Percentiles rank a stretch among this genome's conserved stretches.
phyloP scores from a whole-genome alignment of 2,329 filamentous ascomycete genomes.

The Trichoderma guizhouense region DNA sequence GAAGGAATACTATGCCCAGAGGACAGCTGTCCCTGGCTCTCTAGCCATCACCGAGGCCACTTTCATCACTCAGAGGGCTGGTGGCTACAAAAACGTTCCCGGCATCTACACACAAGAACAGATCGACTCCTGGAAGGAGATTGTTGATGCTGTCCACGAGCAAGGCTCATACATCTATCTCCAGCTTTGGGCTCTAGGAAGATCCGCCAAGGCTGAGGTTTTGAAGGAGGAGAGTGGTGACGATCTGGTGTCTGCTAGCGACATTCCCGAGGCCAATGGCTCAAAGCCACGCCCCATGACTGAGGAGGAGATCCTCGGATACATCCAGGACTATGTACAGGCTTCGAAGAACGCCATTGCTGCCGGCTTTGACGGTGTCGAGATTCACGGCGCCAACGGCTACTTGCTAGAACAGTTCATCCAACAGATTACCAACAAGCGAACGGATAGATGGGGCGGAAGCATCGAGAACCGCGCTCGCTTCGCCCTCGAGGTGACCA shows the following conservation, averaged over 20 bases:
- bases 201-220: conserved; percentile 33
- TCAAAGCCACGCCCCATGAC: background rate
- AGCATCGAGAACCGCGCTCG: conserved; percentile 51
- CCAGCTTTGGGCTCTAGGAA: conserved; percentile 64
- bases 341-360: conserved; percentile 55
- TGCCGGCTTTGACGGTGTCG: conserved; percentile 68
- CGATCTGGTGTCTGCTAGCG: conserved; percentile 2
- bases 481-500: conserved; percentile 48
- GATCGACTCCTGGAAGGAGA: conserved; percentile 55
- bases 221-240: background rate
- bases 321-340: conserved; percentile 59
- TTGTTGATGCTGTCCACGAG: conserved; percentile 61
- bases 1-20: conserved; percentile 45
- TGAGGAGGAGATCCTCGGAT: conserved; percentile 58
- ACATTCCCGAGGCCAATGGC: background rate
- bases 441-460: conserved; percentile 55
- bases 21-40: conserved; percentile 40
- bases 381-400: conserved; percentile 55
- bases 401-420: conserved; percentile 65
- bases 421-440: conserved; percentile 47
- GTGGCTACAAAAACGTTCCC: conserved; percentile 41
- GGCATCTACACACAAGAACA: conserved; percentile 58
- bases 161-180: conserved; percentile 60
- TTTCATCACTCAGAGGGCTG: conserved; percentile 34
- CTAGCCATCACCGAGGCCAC: conserved; percentile 47